These are phyloP conservation scores for Rhodotorula taiwanensis DNA, from an alignment of 768 basidiomycete species.

Conservation along the genomic window DNA sequence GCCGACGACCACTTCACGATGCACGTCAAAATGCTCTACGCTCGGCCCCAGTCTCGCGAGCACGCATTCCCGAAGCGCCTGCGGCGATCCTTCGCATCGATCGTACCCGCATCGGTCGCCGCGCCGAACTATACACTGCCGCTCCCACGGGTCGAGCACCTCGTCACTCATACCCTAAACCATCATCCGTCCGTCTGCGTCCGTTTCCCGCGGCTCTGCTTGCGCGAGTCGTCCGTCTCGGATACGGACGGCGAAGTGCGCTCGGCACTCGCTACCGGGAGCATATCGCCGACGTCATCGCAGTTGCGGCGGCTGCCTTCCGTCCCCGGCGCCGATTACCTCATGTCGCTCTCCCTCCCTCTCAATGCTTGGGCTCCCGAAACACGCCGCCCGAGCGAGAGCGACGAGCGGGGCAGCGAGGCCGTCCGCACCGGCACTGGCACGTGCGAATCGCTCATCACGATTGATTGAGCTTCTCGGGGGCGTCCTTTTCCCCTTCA, in stretches of 20 bases:
- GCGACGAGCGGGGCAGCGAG: constrained; percentile 10
- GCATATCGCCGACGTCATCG: neutral
- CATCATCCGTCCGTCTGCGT: constrained; percentile 16
- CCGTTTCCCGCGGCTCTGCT: constrained; percentile 22
- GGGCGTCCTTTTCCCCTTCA: too few relatives aligned
- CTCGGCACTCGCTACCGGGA: neutral
- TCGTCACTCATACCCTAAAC: constrained; percentile 8
- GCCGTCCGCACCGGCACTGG: constrained; percentile 5
- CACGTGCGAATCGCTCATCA: constrained; percentile 15
- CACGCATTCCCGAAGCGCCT: neutral
- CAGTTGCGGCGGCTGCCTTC: constrained; percentile 4
- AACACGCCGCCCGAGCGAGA: neutral
- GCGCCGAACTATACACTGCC: neutral
- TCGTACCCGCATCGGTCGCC: neutral
- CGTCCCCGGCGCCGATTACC: constrained; percentile 8
- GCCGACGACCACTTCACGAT: constrained; percentile 30
- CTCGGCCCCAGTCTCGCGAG: neutral
- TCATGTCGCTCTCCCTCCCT: constrained; percentile 27
- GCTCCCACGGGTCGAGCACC: neutral
- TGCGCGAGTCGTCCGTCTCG: constrained; percentile 19
- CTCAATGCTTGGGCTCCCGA: constrained; percentile 23
- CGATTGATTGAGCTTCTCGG: constrained; percentile 6
- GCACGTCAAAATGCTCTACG: constrained; percentile 6
- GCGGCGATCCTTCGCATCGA: neutral
- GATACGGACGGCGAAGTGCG: constrained; percentile 6